A percentile compares a stretch with the other conserved stretches of the same genome.
These are phyloP conservation scores for Leptomonas pyrrhocoris DNA, from an alignment of 208 protist species.

Conservation along the genomic window DNA sequence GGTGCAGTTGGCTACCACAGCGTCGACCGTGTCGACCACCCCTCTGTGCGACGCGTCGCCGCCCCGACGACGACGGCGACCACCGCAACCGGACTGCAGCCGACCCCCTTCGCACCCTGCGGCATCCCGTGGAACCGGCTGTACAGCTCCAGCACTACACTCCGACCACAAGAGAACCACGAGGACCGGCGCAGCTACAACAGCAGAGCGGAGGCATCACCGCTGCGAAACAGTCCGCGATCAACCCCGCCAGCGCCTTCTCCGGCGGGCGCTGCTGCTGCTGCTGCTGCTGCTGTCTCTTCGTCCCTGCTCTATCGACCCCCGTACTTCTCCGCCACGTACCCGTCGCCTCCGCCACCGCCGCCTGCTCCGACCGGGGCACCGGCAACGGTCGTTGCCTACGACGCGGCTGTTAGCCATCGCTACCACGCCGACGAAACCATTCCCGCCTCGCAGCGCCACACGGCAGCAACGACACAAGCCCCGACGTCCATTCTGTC, in stretches of 20 bases:
- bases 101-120: conserved; percentile 4
- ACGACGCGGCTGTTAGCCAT: background rate
- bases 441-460: background rate
- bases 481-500: background rate
- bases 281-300: too few species aligned
- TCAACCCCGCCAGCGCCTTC: background rate
- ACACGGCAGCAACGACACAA: background rate
- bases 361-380: background rate
- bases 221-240: background rate
- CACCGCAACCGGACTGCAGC: background rate
- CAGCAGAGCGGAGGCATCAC: background rate
- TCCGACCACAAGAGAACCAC: background rate
- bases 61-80: background rate
- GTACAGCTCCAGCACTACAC: conserved; percentile 9
- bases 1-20: background rate
- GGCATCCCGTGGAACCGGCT: conserved; percentile 26
- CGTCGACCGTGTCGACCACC: background rate
- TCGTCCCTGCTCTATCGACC: conserved; percentile 3
- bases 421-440: conserved; percentile 28
- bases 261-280: too few species aligned
- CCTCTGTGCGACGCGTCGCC: conserved; percentile 6
- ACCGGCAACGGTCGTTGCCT: conserved; percentile 1
- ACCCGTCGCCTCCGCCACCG: background rate
- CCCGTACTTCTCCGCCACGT: background rate
- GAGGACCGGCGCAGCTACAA: background rate